phyloP scores from a whole-genome alignment of 495 filamentous ascomycete species.

The Neurospora pannonica region DNA sequence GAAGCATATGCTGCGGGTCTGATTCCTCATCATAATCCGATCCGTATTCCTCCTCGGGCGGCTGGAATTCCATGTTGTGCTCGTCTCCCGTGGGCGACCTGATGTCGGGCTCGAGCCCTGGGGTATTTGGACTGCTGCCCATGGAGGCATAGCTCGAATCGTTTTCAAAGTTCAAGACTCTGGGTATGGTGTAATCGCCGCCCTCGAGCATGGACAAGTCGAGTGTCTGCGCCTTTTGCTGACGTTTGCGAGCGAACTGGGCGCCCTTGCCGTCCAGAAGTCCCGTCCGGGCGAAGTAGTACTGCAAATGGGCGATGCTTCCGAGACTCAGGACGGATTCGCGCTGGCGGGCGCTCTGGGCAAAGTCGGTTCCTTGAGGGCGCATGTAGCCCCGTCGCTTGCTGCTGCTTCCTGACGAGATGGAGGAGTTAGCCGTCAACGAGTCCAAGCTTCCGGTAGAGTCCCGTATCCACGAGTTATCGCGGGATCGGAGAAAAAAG shows the following conservation, averaged over 20 bases:
- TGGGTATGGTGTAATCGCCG: conserved; percentile 30
- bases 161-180: conserved; percentile 29
- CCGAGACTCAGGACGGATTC: conserved; percentile 94
- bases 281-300: conserved; percentile 94
- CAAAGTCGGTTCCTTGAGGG: conserved; percentile 83
- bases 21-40: conserved; percentile 50
- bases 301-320: conserved; percentile 93
- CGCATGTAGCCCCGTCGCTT: conserved; percentile 80
- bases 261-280: conserved; percentile 89
- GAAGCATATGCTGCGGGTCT: conserved; percentile 63
- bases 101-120: conserved; percentile 29
- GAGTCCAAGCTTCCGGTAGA: conserved; percentile 37
- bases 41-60: conserved; percentile 42
- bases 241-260: conserved; percentile 62
- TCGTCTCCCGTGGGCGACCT: conserved; percentile 50
- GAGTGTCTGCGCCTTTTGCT: conserved; percentile 38
- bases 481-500: conserved; percentile 36
- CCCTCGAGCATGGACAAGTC: conserved; percentile 38
- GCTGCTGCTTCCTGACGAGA: conserved; percentile 30
- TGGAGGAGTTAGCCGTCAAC: background rate
- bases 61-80: conserved; percentile 32
- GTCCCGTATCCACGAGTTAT: conserved; percentile 6
- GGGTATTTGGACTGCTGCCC: conserved; percentile 45
- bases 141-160: conserved; percentile 49
- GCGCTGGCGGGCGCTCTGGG: conserved; percentile 75